Base-by-base conservation (phyloP, 495 filamentous ascomycete genomes). In the Podospora australis region DNA sequence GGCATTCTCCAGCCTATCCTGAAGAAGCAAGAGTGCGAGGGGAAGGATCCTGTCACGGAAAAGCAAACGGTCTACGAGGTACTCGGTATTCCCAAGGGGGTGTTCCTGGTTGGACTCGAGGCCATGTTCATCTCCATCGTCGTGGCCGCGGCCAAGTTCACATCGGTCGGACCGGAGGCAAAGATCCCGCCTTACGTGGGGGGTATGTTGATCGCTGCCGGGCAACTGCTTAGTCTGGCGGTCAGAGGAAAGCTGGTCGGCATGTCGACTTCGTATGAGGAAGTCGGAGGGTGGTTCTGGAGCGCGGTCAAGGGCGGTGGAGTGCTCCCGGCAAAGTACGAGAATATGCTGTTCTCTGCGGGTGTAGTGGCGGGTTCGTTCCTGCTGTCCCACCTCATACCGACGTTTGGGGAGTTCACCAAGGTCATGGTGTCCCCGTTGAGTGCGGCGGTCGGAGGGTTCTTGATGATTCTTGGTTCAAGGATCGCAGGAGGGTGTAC, bases 401-500 rank as follows among this genome's bases (percentile, higher is more conserved):
- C 70, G 6, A 50, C 54, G 20, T 46, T 69, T 1, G 57, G 38
- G 5, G 46, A 44, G 29, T 39, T 48, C 10, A 49, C 64, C 0
- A 42, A 50, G 3, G 46, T 62, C 5, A 53, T 43, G 2, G 57
- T 65, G 16, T 49, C 51, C 26, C 68, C 69, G 28, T 23, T 48
- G 35, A 62, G 59, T 43, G 65, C 71, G 2, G 45, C 69, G 16
- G 17, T 72, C 20, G 79, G 78, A 14, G 77, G 77, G 14, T 62
- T 70, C 17, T 48, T 78, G 41, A 67, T 81, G 58, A 61, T 74
- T 1, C 36, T 81, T 19, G 78, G 79, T 13, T 65, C 76, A 22
- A 60, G 77, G 42, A 63, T 80, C 36, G 78, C 69, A 0, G 78
- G 78, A 4, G 78, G 78, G 2, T 82, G 78, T 49, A 80, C 78